Percentiles rank a stretch among this genome's conserved stretches.
phyloP scores from a whole-genome alignment of 148 eudicot genomes.

The Rhododendron simsii region DNA sequence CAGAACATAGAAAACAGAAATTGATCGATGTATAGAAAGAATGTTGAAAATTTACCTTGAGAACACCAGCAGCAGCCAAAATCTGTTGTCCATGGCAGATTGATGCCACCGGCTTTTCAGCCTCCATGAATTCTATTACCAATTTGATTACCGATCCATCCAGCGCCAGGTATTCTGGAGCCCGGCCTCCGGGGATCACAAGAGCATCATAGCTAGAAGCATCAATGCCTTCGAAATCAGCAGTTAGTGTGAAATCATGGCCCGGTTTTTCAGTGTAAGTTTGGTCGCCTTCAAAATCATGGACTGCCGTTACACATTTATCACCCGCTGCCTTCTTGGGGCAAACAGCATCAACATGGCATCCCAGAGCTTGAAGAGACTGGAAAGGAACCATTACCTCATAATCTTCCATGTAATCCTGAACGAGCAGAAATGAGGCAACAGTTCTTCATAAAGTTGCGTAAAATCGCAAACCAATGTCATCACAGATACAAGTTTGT shows the following conservation, averaged over 20 bases:
- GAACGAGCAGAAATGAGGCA: conserved; percentile 11
- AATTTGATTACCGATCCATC: conserved; percentile 62
- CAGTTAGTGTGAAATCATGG: conserved; percentile 69
- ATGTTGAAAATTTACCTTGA: conserved; percentile 52
- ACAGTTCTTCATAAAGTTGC: background rate
- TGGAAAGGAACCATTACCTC: conserved; percentile 95
- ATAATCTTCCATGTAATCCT: conserved; percentile 99
- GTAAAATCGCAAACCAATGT: background rate
- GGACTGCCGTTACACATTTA: conserved; percentile 80
- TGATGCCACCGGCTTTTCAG: conserved; percentile 86
- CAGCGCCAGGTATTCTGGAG: conserved; percentile 95
- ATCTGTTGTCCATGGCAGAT: conserved; percentile 99
- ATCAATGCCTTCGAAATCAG: conserved; percentile 56
- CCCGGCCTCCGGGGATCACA: conserved; percentile 97
- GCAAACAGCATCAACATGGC: conserved; percentile 93
- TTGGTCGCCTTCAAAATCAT: conserved; percentile 98
- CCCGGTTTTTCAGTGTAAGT: conserved; percentile 98
- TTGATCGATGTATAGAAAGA: background rate
- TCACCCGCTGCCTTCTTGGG: conserved; percentile 81
- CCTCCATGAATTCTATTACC: conserved; percentile 73
- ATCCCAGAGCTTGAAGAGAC: conserved; percentile 90
- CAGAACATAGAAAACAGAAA: background rate
- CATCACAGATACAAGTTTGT: background rate
- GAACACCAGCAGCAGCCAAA: conserved; percentile 93
- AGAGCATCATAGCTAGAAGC: conserved; percentile 84